A percentile compares a stretch with the other conserved stretches of the same genome.
Conservation (phyloP, 371 early-diverging fungal species). For the Apophysomyces trapeziformis region DNA sequence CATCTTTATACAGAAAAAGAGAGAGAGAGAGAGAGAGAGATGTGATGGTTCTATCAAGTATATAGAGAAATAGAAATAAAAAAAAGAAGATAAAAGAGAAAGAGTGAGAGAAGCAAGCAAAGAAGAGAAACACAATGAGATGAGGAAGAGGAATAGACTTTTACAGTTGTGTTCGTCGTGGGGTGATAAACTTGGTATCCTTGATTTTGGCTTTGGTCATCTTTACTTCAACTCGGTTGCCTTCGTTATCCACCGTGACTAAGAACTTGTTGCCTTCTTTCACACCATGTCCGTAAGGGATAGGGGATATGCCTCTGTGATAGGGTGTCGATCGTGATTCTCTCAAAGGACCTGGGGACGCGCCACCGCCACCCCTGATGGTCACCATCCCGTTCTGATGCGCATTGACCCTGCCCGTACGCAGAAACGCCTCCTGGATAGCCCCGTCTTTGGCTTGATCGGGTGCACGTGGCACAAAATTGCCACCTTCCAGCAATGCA, state of each 20-base stretch:
- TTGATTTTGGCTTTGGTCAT: slow-evolving; percentile 53
- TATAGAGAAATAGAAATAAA: background rate
- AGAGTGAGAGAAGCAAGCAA: background rate
- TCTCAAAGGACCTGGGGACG: slow-evolving; percentile 20
- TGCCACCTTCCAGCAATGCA: slow-evolving; percentile 41
- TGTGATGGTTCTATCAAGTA: slow-evolving; percentile 1
- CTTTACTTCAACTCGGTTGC: slow-evolving; percentile 49
- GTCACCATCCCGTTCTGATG: slow-evolving; percentile 16
- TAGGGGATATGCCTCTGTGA: slow-evolving; percentile 31
- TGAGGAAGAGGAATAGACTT: background rate
- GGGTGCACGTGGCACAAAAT: slow-evolving; percentile 3
- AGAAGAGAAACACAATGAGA: background rate
- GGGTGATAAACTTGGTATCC: slow-evolving; percentile 42
- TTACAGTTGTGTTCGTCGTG: slow-evolving; percentile 39
- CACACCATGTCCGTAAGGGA: slow-evolving; percentile 42
- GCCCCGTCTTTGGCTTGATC: slow-evolving; percentile 3
- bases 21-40: background rate
- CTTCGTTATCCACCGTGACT: slow-evolving; percentile 47
- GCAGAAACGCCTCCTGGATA: slow-evolving; percentile 30
- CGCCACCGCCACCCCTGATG: slow-evolving; percentile 23
- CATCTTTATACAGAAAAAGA: background rate
- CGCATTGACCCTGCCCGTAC: slow-evolving; percentile 17
- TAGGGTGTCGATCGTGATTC: slow-evolving; percentile 46
- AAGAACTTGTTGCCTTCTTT: slow-evolving; percentile 54
- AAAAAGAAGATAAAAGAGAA: too few relatives aligned